These are phyloP conservation scores for Metschnikowia shivogae DNA, from an alignment of 805 yeast genomes.

Conservation along the genomic window DNA sequence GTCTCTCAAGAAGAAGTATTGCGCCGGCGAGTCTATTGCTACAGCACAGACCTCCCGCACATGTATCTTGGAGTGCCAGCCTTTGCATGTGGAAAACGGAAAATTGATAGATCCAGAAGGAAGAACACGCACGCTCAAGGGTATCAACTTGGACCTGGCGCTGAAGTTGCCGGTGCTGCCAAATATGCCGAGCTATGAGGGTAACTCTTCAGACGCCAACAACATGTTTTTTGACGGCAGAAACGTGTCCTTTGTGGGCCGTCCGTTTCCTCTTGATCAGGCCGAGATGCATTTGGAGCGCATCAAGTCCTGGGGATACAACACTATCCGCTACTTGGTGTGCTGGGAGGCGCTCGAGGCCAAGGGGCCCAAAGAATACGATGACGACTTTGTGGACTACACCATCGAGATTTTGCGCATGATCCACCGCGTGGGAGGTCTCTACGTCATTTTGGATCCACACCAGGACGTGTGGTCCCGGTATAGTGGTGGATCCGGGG, in stretches of 20 bases:
- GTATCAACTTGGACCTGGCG: slow-evolving; percentile 76
- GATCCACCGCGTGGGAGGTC: slow-evolving; percentile 60
- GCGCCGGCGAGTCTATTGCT: slow-evolving; percentile 12
- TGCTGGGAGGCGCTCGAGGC: slow-evolving; percentile 96
- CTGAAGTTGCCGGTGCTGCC: slow-evolving; percentile 69
- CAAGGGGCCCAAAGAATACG: slow-evolving; percentile 78
- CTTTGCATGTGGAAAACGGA: slow-evolving; percentile 45
- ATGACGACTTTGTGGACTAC: slow-evolving; percentile 68
- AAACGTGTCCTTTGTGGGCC: slow-evolving; percentile 71
- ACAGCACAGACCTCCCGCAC: slow-evolving; percentile 7
- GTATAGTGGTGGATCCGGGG: slow-evolving; percentile 86
- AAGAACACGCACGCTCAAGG: slow-evolving; percentile 61
- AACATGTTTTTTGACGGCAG: slow-evolving; percentile 66
- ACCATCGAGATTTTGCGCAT: slow-evolving; percentile 58
- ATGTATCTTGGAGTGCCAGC: slow-evolving; percentile 19
- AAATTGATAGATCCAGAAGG: slow-evolving; percentile 55
- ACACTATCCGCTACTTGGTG: slow-evolving; percentile 67
- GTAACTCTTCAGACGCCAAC: slow-evolving; percentile 31
- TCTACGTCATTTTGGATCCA: slow-evolving; percentile 78
- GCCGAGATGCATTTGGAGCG: slow-evolving; percentile 66
- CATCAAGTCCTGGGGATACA: slow-evolving; percentile 78
- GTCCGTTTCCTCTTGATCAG: slow-evolving; percentile 75
- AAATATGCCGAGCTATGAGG: slow-evolving; percentile 37
- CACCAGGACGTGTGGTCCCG: slow-evolving; percentile 96
- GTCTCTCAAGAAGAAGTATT: slow-evolving; percentile 23